A percentile compares a stretch with the other conserved stretches of the same genome.
Conservation (phyloP, 495 filamentous ascomycete genomes). For the Podospora tetraspora region DNA sequence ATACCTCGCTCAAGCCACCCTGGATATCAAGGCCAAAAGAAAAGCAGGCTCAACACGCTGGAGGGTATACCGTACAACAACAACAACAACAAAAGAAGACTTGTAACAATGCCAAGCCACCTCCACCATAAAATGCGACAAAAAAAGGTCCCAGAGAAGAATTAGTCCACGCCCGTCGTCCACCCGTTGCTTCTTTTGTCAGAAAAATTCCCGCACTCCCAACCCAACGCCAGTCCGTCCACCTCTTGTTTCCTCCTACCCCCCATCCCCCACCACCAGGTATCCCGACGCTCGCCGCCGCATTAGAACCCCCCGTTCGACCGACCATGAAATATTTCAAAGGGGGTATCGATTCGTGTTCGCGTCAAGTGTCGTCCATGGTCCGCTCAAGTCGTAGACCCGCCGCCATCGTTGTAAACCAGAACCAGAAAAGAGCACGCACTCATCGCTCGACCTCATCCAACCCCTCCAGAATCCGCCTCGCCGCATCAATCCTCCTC, state of each 20-base stretch:
- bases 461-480: conserved; percentile 62
- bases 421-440: not conserved
- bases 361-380: not conserved
- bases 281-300: not conserved
- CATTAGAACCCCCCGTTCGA: not conserved
- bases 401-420: too few relatives aligned
- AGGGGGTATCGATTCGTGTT: not conserved
- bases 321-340: not conserved
- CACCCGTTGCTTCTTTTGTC: not conserved
- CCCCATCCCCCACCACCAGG: not conserved
- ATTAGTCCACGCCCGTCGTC: not conserved
- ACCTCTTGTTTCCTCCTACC: not conserved
- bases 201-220: not conserved
- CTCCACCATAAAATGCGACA: not conserved
- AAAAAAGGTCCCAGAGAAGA: not conserved
- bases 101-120: not conserved
- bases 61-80: not conserved
- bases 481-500: conserved; percentile 66
- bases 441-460: conserved; percentile 17
- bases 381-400: not conserved
- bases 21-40: not conserved
- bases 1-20: not conserved
- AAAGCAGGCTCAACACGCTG: not conserved
- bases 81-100: not conserved
- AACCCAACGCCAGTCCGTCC: not conserved